A percentile compares a stretch with the other conserved stretches of the same genome.
Evolutionary conservation across 139 green algal species (phyloP).

Genomic region (Mychonastes homosphaera): DNA sequence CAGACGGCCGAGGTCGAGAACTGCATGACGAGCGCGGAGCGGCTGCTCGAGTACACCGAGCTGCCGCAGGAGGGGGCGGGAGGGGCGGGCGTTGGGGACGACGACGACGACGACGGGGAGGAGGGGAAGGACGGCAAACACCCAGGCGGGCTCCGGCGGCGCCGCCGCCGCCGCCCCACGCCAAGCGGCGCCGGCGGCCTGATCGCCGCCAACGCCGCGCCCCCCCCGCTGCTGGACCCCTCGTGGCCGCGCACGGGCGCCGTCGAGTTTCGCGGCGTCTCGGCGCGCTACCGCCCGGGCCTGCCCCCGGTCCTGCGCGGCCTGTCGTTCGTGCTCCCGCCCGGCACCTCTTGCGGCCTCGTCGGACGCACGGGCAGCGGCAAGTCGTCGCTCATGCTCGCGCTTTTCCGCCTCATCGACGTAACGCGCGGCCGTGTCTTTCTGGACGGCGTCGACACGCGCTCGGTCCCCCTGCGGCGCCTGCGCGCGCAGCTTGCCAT

Average conservation of each 20-base stretch:
- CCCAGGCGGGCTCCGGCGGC: not conserved
- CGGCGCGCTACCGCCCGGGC: conserved; percentile 55
- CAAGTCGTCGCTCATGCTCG: conserved; percentile 70
- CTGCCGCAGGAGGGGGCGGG: conserved; percentile 52
- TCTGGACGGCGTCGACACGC: conserved; percentile 61
- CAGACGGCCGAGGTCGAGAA: conserved; percentile 67
- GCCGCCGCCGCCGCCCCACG: conserved; percentile 1
- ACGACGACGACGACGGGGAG: not conserved
- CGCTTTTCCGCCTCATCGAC: conserved; percentile 74
- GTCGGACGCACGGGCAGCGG: conserved; percentile 68
- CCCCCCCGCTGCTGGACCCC: too few species aligned
- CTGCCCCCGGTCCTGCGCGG: conserved; percentile 56
- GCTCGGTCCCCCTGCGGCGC: conserved; percentile 49
- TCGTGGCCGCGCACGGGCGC: conserved; percentile 56
- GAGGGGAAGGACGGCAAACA: conserved; percentile 9
- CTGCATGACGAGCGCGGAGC: conserved; percentile 74
- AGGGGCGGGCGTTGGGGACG: not conserved
- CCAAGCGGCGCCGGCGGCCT: conserved; percentile 30
- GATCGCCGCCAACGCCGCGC: too few species aligned
- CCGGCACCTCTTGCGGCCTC: conserved; percentile 46
- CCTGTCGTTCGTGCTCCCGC: conserved; percentile 47
- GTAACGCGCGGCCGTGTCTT: conserved; percentile 47
- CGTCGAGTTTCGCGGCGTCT: conserved; percentile 39
- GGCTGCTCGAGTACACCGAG: conserved; percentile 66
- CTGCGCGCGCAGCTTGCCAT: conserved; percentile 68